Percentiles rank a stretch among this genome's conserved stretches.
phyloP scores from a whole-genome alignment of 2,329 filamentous ascomycete species.

The Balansia obtecta region DNA sequence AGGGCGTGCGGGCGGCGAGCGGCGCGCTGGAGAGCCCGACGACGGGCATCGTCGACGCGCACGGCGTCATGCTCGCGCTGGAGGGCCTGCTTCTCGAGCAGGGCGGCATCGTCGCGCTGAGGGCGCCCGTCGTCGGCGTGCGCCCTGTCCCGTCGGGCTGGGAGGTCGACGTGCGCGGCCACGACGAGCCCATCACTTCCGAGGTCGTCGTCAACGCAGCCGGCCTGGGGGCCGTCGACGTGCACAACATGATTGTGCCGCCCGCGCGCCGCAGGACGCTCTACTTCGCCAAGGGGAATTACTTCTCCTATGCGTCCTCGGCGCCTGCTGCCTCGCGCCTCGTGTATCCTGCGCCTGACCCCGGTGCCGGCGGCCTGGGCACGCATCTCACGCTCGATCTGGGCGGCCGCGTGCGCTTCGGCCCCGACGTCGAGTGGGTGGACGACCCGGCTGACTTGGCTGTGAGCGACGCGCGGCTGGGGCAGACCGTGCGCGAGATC shows the following conservation, averaged over 20 bases:
- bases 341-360: constrained; percentile 76
- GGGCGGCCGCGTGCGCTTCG: constrained; percentile 73
- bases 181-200: constrained; percentile 47
- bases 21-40: constrained; percentile 74
- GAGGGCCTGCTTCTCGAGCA: constrained; percentile 63
- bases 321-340: constrained; percentile 55
- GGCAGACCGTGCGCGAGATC: constrained; percentile 62
- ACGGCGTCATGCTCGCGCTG: constrained; percentile 71
- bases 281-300: constrained; percentile 88
- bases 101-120: constrained; percentile 63
- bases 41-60: constrained; percentile 85
- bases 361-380: constrained; percentile 73
- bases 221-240: constrained; percentile 60
- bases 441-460: constrained; percentile 55
- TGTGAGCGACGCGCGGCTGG: constrained; percentile 50
- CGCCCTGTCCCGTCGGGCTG: constrained; percentile 40
- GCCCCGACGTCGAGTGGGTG: constrained; percentile 93
- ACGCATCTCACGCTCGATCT: constrained; percentile 92
- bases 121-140: constrained; percentile 51
- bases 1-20: constrained; percentile 56
- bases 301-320: constrained; percentile 70
- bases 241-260: constrained; percentile 75
- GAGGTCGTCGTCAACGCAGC: constrained; percentile 77
- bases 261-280: constrained; percentile 41
- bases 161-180: constrained; percentile 45